Conservation (phyloP, 371 early-diverging fungal species). For the Mortierella sp. region DNA sequence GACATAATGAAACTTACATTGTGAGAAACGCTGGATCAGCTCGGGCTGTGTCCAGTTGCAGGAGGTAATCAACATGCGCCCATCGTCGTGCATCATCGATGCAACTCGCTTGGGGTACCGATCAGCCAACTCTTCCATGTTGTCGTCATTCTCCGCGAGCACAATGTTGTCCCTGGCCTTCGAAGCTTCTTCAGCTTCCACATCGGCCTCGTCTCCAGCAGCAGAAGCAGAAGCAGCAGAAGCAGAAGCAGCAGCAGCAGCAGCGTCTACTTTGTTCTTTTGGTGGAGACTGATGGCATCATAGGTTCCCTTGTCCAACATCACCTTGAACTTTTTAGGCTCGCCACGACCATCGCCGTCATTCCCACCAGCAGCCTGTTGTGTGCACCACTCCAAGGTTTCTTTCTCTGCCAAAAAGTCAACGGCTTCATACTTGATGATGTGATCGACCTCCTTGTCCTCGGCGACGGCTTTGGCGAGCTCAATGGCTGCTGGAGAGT, state of each 20-base stretch:
- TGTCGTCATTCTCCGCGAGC: constrained; percentile 48
- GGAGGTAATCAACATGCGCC: constrained; percentile 87
- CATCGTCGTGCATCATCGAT: constrained; percentile 62
- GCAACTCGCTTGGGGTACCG: constrained; percentile 56
- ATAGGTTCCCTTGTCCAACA: constrained; percentile 94
- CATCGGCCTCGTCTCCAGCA: constrained; percentile 54
- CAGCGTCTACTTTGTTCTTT: constrained; percentile 57
- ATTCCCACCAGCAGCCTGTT: constrained; percentile 12
- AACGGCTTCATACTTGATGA: constrained; percentile 69
- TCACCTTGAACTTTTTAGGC: constrained; percentile 69
- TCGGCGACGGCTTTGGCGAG: constrained; percentile 74
- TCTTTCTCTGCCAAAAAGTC: constrained; percentile 73
- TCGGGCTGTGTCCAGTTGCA: constrained; percentile 96
- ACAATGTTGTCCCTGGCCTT: constrained; percentile 20
- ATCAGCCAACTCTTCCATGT: constrained; percentile 55
- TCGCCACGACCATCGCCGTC: background rate
- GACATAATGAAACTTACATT: constrained; percentile 59
- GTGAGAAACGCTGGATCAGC: constrained; percentile 74
- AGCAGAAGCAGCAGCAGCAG: constrained; percentile 54
- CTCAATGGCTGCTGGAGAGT: constrained; percentile 81
- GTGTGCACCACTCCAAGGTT: constrained; percentile 58
- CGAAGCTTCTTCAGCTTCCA: constrained; percentile 16
- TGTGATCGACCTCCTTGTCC: constrained; percentile 59
- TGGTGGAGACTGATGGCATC: constrained; percentile 91
- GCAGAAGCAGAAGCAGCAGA: constrained; percentile 60